Evolutionary conservation across 2,329 filamentous ascomycete species (phyloP).

Genomic region (Paecilomyces sp.): DNA sequence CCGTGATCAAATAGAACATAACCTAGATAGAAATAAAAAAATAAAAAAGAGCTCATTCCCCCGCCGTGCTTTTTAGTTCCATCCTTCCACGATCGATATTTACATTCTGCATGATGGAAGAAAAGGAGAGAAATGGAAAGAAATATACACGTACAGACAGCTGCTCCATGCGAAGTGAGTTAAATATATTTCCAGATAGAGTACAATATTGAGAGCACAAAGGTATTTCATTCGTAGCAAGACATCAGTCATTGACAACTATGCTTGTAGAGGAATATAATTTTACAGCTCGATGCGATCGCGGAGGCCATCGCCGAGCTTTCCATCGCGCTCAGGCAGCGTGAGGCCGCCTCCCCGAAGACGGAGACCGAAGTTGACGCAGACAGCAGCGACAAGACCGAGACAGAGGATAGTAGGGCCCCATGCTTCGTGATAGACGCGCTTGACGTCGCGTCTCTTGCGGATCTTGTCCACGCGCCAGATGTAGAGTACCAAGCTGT

Average conservation of each 20-base stretch:
- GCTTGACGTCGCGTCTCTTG: slow-evolving; percentile 68
- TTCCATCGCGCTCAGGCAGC: neutral
- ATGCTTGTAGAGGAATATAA: neutral
- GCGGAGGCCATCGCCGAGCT: neutral
- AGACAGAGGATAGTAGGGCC: slow-evolving; percentile 73
- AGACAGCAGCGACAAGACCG: slow-evolving; percentile 65
- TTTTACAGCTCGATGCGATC: neutral
- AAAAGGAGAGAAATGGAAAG: neutral
- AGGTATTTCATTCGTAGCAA: neutral
- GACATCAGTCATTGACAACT: neutral
- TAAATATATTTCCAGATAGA: neutral
- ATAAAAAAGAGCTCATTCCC: neutral
- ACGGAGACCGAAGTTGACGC: slow-evolving; percentile 73
- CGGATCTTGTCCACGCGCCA: slow-evolving; percentile 84
- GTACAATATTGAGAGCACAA: neutral
- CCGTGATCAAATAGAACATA: neutral
- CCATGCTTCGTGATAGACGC: slow-evolving; percentile 75
- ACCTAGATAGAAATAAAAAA: neutral
- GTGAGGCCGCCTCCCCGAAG: slow-evolving; percentile 46
- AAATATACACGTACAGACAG: neutral
- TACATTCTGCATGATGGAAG: neutral
- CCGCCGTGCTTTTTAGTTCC: neutral
- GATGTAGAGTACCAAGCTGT: slow-evolving; percentile 76
- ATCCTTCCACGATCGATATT: neutral
- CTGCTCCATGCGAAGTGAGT: neutral